Evolutionary conservation across 2,329 filamentous ascomycete species (phyloP).

Genomic region (Aspergillus ochraceoroseus): DNA sequence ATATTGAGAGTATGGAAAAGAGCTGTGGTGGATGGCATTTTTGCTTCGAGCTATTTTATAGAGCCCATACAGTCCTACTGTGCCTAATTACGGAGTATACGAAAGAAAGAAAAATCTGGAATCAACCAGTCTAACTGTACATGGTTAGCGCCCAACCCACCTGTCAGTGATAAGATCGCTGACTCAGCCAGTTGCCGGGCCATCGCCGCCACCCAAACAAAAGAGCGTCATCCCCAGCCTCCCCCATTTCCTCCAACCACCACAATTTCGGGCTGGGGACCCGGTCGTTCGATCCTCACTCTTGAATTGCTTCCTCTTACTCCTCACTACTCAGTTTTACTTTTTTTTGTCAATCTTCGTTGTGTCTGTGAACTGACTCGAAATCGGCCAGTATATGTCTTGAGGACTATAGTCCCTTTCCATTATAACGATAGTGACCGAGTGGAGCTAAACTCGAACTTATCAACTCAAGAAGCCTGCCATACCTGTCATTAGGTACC

Average conservation of each 20-base stretch:
- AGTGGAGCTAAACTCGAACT: neutral
- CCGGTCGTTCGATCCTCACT: slow-evolving; percentile 15
- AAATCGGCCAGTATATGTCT: slow-evolving; percentile 4
- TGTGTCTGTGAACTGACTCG: slow-evolving; percentile 9
- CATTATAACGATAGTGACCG: slow-evolving; percentile 2
- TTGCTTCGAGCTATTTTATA: too few relatives aligned
- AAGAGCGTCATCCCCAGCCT: slow-evolving; percentile 35
- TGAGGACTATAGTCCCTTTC: neutral
- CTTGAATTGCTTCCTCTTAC: slow-evolving; percentile 10
- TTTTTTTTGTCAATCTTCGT: neutral
- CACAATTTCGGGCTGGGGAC: slow-evolving; percentile 27
- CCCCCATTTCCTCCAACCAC: slow-evolving; percentile 35
- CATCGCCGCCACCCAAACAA: slow-evolving; percentile 26
- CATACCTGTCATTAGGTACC: neutral
- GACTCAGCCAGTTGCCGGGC: slow-evolving; percentile 30
- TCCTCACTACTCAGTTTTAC: too few relatives aligned
- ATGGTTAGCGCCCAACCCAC: slow-evolving; percentile 4
- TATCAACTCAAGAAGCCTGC: neutral
- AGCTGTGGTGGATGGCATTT: too few relatives aligned
- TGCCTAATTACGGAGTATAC: too few relatives aligned
- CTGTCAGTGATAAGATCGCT: slow-evolving; percentile 18
- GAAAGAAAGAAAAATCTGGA: too few relatives aligned
- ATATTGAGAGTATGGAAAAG: too few relatives aligned
- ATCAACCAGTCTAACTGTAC: neutral
- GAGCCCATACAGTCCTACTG: too few relatives aligned